A percentile compares a stretch with the other conserved stretches of the same genome.
These are phyloP conservation scores for Linum usitatissimum DNA, from an alignment of 345 rosid species.

Conservation along the genomic window DNA sequence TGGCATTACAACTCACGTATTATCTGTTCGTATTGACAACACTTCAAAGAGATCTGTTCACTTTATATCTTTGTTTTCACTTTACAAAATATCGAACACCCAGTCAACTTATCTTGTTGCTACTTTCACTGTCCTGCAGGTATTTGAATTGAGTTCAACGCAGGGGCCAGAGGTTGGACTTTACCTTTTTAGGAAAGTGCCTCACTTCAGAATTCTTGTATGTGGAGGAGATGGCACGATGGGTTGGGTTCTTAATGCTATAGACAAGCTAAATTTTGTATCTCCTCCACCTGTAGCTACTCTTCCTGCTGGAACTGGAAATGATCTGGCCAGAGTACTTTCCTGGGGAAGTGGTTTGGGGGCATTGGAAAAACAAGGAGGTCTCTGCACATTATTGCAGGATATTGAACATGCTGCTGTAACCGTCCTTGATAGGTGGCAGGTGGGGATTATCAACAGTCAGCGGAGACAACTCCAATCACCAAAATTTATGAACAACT, in stretches of 20 bases:
- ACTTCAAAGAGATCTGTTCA: too few relatives aligned
- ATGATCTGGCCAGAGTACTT: constrained; percentile 83
- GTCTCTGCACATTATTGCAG: constrained; percentile 55
- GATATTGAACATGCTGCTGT: constrained; percentile 78
- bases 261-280: constrained; percentile 73
- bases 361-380: constrained; percentile 77
- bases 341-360: constrained; percentile 88
- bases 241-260: constrained; percentile 82
- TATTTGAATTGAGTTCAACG: constrained; percentile 62
- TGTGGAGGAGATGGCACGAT: constrained; percentile 96
- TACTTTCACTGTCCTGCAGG: constrained; percentile 27
- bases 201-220: constrained; percentile 82
- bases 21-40: too few relatives aligned
- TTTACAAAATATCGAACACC: not conserved
- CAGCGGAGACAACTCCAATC: constrained; percentile 53
- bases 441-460: constrained; percentile 47
- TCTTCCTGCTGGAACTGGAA: constrained; percentile 95
- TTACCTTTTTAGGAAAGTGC: constrained; percentile 67
- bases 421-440: constrained; percentile 88
- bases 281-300: constrained; percentile 95
- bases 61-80: too few relatives aligned
- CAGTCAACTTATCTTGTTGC: not conserved
- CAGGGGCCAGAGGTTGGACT: constrained; percentile 86
- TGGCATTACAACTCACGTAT: too few relatives aligned
- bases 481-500: constrained; percentile 79